Base-by-base conservation (phyloP, 73 alveolate species). In the Stentor roeselii region DNA sequence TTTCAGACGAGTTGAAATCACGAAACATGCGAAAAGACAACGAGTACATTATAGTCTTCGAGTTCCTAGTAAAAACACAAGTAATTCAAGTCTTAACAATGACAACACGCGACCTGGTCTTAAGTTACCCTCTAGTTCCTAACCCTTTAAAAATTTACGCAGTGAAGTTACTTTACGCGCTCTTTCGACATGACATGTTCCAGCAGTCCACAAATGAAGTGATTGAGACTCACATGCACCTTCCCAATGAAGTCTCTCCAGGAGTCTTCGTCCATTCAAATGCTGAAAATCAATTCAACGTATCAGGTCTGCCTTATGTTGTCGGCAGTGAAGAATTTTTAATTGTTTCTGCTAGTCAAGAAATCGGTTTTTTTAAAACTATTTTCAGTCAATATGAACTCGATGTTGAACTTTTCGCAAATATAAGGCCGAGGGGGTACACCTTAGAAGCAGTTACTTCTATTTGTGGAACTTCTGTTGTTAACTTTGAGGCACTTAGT, bases 101-200 rank as follows among this genome's bases (percentile, higher is more conserved):
- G 11, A 67, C 80, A 1, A 67, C 80, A 30, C 21, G 80, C 15
- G 80, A 67, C 34, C 11, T 67, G 34, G n/a, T 67, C 27, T 40
- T 67, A 40, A 67, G 80, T 32, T 67, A 67, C 2, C 80, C 80
- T 30, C 34, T 67, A 67, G 27, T 67, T 0, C 80, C 80, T 27
- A 67, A 67, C 80, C 80, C 80, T 2, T 67, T 67, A 32, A 67
- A 67, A 67, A 67, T 67, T 67, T 67, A 27, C 34, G 80, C 80
- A 1, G 14, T 30, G 37, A 67, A 67, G 2, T 30, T 67, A n/a
- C n/a, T 67, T 21, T 30, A 21, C 41, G 37, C n/a, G 37, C n/a
- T 67, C 0, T 67, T 67, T 2, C 21, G 34, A 67, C 14, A 34
- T 1, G 80, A 67, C 34, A 67, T 67, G 80, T 67, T 67, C 34